phyloP scores from a whole-genome alignment of 2,329 filamentous ascomycete genomes.

The Thermomyces lanuginosus region DNA sequence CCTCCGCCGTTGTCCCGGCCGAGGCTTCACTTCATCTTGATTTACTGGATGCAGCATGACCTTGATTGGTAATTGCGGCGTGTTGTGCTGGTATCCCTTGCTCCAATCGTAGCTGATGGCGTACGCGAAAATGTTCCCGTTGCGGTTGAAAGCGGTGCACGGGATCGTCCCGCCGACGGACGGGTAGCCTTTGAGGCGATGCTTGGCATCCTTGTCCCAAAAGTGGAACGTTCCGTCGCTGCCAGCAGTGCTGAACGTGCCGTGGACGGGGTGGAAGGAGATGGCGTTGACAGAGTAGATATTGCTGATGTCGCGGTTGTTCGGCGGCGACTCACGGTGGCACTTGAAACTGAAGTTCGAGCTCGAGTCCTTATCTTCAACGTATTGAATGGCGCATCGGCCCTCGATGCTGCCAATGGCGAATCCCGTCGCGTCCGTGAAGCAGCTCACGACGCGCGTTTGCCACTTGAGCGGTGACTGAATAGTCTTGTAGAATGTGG shows the following conservation, averaged over 20 bases:
- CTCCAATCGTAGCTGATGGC: conserved; percentile 96
- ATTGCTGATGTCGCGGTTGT: conserved; percentile 53
- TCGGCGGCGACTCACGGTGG: conserved; percentile 63
- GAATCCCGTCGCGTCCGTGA: conserved; percentile 78
- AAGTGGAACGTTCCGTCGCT: conserved; percentile 75
- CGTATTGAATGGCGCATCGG: conserved; percentile 93
- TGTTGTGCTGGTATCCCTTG: conserved; percentile 85
- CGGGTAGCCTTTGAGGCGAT: conserved; percentile 77
- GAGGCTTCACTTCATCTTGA: conserved; percentile 46
- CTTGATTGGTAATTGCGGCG: conserved; percentile 51
- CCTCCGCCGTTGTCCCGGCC: conserved; percentile 33
- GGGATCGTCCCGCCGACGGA: conserved; percentile 74
- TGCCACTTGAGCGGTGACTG: conserved; percentile 98
- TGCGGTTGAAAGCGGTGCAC: conserved; percentile 77
- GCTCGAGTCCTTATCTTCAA: conserved; percentile 82
- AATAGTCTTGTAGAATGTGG: conserved; percentile 87
- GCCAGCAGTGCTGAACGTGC: conserved; percentile 95
- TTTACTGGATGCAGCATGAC: conserved; percentile 68
- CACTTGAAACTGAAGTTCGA: conserved; percentile 99
- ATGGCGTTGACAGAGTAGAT: conserved; percentile 95
- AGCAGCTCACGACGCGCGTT: conserved; percentile 87
- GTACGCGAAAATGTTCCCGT: conserved; percentile 70
- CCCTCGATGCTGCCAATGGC: conserved; percentile 94
- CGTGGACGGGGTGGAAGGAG: conserved; percentile 89
- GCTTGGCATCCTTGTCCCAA: conserved; percentile 77